phyloP scores from a whole-genome alignment of 2,329 filamentous ascomycete genomes.

The Myriangium duriaei region DNA sequence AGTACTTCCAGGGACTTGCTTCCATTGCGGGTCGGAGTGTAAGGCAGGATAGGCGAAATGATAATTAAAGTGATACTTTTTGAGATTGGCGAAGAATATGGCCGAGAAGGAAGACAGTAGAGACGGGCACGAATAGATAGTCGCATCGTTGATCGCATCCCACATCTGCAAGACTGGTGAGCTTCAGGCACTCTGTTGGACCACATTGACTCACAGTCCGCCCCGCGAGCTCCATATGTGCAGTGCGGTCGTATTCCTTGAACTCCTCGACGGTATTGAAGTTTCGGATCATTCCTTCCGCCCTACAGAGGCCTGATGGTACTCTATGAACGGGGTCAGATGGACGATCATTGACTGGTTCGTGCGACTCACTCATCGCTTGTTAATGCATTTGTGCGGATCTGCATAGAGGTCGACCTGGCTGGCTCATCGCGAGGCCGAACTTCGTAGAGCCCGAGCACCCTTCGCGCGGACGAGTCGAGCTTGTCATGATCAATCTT shows the following conservation, averaged over 20 bases:
- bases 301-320: conserved; percentile 60
- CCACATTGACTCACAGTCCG: conserved; percentile 50
- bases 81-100: conserved; percentile 87
- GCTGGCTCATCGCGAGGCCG: conserved; percentile 57
- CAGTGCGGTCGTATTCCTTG: conserved; percentile 65
- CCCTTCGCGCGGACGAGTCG: conserved; percentile 76
- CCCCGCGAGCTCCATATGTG: conserved; percentile 66
- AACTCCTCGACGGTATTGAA: conserved; percentile 94
- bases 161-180: conserved; percentile 53
- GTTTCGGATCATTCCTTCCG: conserved; percentile 89
- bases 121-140: conserved; percentile 89
- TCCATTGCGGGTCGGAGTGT: conserved; percentile 80
- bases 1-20: conserved; percentile 29
- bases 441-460: conserved; percentile 83
- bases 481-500: conserved; percentile 98
- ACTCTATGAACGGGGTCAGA: conserved; percentile 35
- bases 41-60: conserved; percentile 95
- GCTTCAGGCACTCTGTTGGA: conserved; percentile 1
- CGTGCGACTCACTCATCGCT: conserved; percentile 72
- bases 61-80: conserved; percentile 96
- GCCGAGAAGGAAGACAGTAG: conserved; percentile 79
- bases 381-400: conserved; percentile 74
- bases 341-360: no score
- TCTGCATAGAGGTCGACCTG: conserved; percentile 76
- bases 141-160: conserved; percentile 94